A percentile compares a stretch with the other conserved stretches of the same genome.
Evolutionary conservation across 306 rosid genomes (phyloP).

Genomic region (Sindora glabra): DNA sequence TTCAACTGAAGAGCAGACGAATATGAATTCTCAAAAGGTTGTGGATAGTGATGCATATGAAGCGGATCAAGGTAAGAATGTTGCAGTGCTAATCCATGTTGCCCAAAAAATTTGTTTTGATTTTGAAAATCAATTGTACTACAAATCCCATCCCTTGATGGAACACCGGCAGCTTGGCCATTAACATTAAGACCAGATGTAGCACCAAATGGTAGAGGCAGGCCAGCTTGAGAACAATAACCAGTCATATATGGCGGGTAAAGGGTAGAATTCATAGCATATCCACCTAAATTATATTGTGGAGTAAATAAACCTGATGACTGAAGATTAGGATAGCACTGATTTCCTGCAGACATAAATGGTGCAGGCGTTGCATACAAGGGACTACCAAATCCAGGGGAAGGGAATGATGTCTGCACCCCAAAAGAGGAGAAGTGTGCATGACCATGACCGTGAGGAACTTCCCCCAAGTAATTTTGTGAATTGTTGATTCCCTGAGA

Average conservation of each 20-base stretch:
- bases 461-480: constrained; percentile 29
- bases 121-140: constrained; percentile 29
- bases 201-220: constrained; percentile 38
- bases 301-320: constrained; percentile 27
- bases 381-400: constrained; percentile 33
- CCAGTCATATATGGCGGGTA: constrained; percentile 38
- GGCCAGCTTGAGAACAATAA: constrained; percentile 37
- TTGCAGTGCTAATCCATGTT: constrained; percentile 35
- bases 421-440: constrained; percentile 36
- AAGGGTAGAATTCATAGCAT: constrained; percentile 30
- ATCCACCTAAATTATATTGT: constrained; percentile 43
- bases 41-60: constrained; percentile 35
- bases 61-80: constrained; percentile 41
- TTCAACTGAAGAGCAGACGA: constrained; percentile 27
- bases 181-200: constrained; percentile 28
- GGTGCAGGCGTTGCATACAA: constrained; percentile 42
- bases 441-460: constrained; percentile 29
- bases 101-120: constrained; percentile 41
- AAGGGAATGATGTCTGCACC: constrained; percentile 37
- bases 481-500: constrained; percentile 36
- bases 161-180: constrained; percentile 32
- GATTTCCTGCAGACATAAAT: constrained; percentile 38
- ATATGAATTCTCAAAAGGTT: constrained; percentile 27
- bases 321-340: constrained; percentile 38
- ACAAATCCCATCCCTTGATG: constrained; percentile 30